These are phyloP conservation scores for Gonapodya sp. DNA, from an alignment of 192 early-diverging fungal genomes.

Conservation along the genomic window DNA sequence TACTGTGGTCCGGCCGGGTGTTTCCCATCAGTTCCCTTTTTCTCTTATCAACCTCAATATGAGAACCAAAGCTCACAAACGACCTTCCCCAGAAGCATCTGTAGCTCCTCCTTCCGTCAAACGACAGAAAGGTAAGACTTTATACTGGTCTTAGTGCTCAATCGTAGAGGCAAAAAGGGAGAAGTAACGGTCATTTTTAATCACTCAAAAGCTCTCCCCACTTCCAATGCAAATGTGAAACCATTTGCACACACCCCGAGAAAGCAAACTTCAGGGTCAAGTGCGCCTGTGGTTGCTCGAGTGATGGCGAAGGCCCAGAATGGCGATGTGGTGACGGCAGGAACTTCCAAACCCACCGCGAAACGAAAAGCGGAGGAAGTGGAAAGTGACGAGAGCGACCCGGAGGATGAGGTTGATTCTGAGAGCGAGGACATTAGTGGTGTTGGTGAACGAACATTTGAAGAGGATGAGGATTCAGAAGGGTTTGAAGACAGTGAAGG, in stretches of 20 bases:
- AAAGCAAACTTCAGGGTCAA: too few relatives aligned
- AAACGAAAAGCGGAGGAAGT: not conserved
- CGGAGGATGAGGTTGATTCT: not conserved
- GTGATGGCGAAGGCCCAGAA: too few relatives aligned
- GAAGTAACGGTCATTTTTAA: too few relatives aligned
- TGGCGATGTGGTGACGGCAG: too few relatives aligned
- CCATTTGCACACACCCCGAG: too few relatives aligned
- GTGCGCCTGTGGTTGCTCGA: too few relatives aligned
- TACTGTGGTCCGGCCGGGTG: too few relatives aligned
- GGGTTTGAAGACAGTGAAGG: not conserved
- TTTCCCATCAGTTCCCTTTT: too few relatives aligned
- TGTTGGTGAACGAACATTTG: not conserved
- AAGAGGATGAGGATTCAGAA: not conserved
- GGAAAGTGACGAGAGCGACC: too few relatives aligned
- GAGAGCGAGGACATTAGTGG: not conserved
- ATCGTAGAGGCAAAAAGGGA: too few relatives aligned
- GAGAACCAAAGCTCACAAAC: not conserved
- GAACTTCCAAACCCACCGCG: not conserved
- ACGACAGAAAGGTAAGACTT: not conserved
- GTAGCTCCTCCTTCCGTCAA: not conserved
- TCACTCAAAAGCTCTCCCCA: too few relatives aligned
- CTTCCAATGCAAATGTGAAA: too few relatives aligned
- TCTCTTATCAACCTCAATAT: not conserved
- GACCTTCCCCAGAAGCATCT: not conserved
- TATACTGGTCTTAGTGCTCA: not conserved